Evolutionary conservation across 2,329 filamentous ascomycete species (phyloP).

Genomic region (Penicillium psychrosexuale): DNA sequence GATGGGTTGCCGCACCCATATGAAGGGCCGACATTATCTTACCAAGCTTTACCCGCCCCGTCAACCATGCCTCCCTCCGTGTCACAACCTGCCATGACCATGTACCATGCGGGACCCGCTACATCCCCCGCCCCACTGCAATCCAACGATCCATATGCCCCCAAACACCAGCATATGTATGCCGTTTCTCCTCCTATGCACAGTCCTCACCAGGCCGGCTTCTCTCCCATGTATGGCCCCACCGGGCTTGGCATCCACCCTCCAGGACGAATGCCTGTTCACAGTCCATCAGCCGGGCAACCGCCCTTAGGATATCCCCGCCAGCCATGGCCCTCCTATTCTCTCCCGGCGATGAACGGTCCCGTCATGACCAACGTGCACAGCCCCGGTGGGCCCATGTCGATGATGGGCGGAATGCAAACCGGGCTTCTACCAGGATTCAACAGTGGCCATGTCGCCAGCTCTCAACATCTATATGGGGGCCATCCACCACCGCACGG

Average conservation of each 20-base stretch:
- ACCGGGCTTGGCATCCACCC: constrained; percentile 40
- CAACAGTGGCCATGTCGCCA: constrained; percentile 60
- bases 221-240: constrained; percentile 38
- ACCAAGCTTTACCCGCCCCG: constrained; percentile 56
- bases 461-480: constrained; percentile 59
- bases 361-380: constrained; percentile 76
- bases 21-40: constrained; percentile 60
- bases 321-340: constrained; percentile 52
- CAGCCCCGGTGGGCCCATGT: constrained; percentile 68
- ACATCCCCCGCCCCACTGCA: constrained; percentile 52
- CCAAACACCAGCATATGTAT: constrained; percentile 51
- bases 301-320: constrained; percentile 37
- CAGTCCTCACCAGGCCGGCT: constrained; percentile 49
- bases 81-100: constrained; percentile 46
- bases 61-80: constrained; percentile 32
- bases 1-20: constrained; percentile 67
- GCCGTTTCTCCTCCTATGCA: constrained; percentile 45
- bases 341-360: constrained; percentile 61
- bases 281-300: constrained; percentile 46
- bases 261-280: constrained; percentile 54
- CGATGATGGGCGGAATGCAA: constrained; percentile 62
- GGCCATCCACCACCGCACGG: constrained; percentile 54
- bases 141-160: constrained; percentile 58
- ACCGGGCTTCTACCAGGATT: constrained; percentile 56
- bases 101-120: constrained; percentile 28